Conservation (phyloP, 78 protist species). For the Dictyostelium discoideum region DNA sequence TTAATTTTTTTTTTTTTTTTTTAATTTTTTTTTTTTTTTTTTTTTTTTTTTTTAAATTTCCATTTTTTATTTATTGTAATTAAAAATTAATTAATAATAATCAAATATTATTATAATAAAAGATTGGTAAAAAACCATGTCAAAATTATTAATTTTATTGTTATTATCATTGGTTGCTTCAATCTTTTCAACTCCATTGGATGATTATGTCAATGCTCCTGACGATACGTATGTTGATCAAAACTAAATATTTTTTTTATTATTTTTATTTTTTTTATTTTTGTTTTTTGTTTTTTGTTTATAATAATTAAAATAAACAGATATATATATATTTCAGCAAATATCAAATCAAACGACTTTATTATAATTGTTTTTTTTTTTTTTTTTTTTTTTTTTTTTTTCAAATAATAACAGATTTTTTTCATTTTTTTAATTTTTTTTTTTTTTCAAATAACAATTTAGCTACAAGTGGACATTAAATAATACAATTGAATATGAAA, state of each 20-base stretch:
- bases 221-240: constrained; percentile 34
- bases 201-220: constrained; percentile 71
- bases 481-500: constrained; percentile 17
- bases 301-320: not conserved
- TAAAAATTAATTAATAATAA: not conserved
- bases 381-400: not conserved
- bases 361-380: not conserved
- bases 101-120: not conserved
- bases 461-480: constrained; percentile 78
- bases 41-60: not conserved
- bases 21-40: not conserved
- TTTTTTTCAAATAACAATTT: not conserved
- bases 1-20: not conserved
- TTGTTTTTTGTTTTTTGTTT: not conserved
- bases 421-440: not conserved
- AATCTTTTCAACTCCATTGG: constrained; percentile 55
- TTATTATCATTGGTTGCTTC: constrained; percentile 3
- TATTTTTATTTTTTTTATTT: not conserved
- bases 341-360: not conserved
- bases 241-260: not conserved
- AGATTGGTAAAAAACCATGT: not conserved
- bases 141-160: not conserved
- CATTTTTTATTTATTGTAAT: not conserved
- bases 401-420: not conserved
- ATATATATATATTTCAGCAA: not conserved